Evolutionary conservation across 2,329 filamentous ascomycete genomes (phyloP), one percentile per base, ranked within the genome.

Genomic region (Xylariaceae sp.): DNA sequence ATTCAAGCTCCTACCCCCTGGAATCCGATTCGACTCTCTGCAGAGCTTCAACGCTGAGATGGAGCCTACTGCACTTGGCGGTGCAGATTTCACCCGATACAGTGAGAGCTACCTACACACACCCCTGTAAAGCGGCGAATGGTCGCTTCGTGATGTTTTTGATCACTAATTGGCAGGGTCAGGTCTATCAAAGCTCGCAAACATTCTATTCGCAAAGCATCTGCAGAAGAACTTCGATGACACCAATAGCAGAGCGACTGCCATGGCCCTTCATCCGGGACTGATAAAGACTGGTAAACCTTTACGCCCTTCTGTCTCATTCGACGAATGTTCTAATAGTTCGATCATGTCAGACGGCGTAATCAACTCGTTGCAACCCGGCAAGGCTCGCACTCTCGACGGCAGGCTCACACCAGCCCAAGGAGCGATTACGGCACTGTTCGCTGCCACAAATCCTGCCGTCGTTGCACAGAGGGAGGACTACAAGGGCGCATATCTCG

Each of bases 161-260:
- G 22, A 28, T 28, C 22, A 28, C 34, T 38, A 14, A 38, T 16
- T n/a, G 13, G 34, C 4, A 38, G 34, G 10, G 10, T 38, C 3
- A 38, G 34, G 34, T 38, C 34, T 38, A 14, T 38, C 34, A 5
- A 38, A 38, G 16, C 34, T 48, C 36, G 46, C 46, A 22, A 48
- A 16, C 11, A 14, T 48, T 16, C 46, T 48, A 14, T 48, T 48
- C 39, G n/a, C 46, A 22, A 48, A 34, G 34, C 36, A 48, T 22
- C 46, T 48, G 9, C 46, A 48, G 46, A 38, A 39, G 2, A 31
- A 17, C 13, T 48, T 48, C 46, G 46, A 48, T 31, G 46, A 22
- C 5, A 16, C 31, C 6, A 39, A 39, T 28, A 31, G 12, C 5
- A 36, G 16, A 17, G 39, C 31, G n/a, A 36, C 42, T 3, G 19